Evolutionary conservation across 2,329 filamentous ascomycete genomes (phyloP), one percentile per base, ranked within the genome.

Genomic region (Rachicladosporium sp.): DNA sequence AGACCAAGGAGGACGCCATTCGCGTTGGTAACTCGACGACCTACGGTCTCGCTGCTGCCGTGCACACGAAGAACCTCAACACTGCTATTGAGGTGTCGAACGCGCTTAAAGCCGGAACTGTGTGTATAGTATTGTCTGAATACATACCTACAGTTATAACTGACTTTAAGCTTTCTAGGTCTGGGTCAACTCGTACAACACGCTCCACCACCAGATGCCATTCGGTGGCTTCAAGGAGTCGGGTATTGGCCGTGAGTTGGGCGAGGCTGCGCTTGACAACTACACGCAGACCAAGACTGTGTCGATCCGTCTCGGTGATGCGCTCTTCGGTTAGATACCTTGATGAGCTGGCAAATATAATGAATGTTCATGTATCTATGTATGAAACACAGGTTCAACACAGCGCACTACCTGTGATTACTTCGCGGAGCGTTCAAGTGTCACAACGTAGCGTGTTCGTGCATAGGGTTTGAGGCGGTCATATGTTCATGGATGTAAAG

Each of bases 61-160:
- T 89, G 12, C 84, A 86, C 76, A 89, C 83, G 23, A 73, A 65
- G 46, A 78, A 86, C 60, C 66, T 88, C 55, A 86, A 83, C 72
- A 87, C 81, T 1, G 83, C 84, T 52, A 74, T 91, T 54, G 73
- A 82, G 30, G 78, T 87, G 2, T 76, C 80, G 37, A 81, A 84
- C 54, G 69, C 69, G 33, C 69, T 89, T 47, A 71, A 76, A 46
- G 80, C 82, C 1, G 86, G 81, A 46, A 76, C 73, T 41, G 73
- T 78, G 15, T 19, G 15, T 19, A 19, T 19, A 19, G 15, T 19
- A 19, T 19, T 19, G 45, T 78, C 74, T 37, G 10, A 21, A 13
- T 33, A 31, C 29, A n/a, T 9, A 39, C 9, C 10, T 21, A 29
- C 10, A 5, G 13, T 35, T 6, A 33, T 38, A n/a, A 42, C 31